Evolutionary conservation across 352 stramenopile genomes (phyloP).

Genomic region (Discostella stelligera): DNA sequence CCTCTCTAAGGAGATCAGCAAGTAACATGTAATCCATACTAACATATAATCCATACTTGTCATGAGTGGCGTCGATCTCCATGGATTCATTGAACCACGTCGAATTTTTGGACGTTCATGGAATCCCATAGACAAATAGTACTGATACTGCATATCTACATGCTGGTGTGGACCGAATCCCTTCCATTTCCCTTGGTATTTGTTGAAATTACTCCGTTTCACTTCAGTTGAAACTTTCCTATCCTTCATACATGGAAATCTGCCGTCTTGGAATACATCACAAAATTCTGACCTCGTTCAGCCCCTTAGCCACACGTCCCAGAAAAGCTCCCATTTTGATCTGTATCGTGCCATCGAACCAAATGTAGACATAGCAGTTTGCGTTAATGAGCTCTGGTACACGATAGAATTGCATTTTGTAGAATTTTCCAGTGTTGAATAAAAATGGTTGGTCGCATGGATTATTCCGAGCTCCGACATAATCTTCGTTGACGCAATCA

Average conservation of each 20-base stretch:
- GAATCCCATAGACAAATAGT: slow-evolving; percentile 9
- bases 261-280: slow-evolving; percentile 6
- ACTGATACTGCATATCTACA: slow-evolving; percentile 13
- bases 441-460: slow-evolving; percentile 6
- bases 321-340: not conserved
- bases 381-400: not conserved
- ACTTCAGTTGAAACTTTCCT: slow-evolving; percentile 2
- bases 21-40: slow-evolving; percentile 23
- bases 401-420: slow-evolving; percentile 17
- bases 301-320: slow-evolving; percentile 10
- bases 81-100: slow-evolving; percentile 15
- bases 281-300: slow-evolving; percentile 8
- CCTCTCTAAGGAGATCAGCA: slow-evolving; percentile 1
- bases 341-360: slow-evolving; percentile 11
- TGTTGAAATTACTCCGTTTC: slow-evolving; percentile 1
- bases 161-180: slow-evolving; percentile 7
- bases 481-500: not conserved
- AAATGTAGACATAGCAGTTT: slow-evolving; percentile 9
- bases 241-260: not conserved
- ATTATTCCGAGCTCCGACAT: slow-evolving; percentile 11
- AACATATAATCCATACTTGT: slow-evolving; percentile 11
- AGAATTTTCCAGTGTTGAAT: slow-evolving; percentile 22
- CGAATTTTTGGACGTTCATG: not conserved
- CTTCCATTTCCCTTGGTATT: not conserved
- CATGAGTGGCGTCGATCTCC: not conserved